Conservation (phyloP, 352 stramenopile species). For the Globisporangium cylindrosporum region DNA sequence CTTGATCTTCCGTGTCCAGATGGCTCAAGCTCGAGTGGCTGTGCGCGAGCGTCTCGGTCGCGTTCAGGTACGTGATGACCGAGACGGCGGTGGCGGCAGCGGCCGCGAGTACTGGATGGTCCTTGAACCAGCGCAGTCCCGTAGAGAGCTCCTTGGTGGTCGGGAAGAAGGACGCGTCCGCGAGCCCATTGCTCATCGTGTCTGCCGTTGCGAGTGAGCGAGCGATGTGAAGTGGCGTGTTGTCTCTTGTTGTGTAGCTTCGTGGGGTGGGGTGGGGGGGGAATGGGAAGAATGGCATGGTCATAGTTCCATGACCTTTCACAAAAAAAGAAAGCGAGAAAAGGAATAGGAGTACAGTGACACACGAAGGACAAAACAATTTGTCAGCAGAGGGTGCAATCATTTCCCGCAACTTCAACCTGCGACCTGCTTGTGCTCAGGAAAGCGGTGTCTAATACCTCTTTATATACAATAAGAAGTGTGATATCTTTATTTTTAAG, state of each 20-base stretch:
- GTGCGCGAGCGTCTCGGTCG: conserved; percentile 32
- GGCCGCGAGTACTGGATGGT: conserved; percentile 77
- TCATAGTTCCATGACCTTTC: conserved; percentile 8
- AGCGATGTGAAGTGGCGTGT: too few species aligned
- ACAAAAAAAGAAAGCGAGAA: background rate
- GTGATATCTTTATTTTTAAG: background rate
- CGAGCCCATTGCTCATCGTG: conserved; percentile 39
- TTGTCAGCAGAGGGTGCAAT: background rate
- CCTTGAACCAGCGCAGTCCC: conserved; percentile 82
- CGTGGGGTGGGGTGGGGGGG: background rate
- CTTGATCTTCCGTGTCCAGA: conserved; percentile 16
- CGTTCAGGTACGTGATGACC: conserved; percentile 81
- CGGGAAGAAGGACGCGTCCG: conserved; percentile 76
- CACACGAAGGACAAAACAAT: background rate
- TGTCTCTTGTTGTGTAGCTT: background rate
- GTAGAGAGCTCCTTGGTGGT: conserved; percentile 82
- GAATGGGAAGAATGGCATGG: background rate
- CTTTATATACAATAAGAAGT: background rate
- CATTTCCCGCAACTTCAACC: conserved; percentile 8
- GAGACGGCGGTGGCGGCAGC: conserved; percentile 78
- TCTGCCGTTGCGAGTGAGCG: background rate
- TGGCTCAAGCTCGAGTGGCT: conserved; percentile 13
- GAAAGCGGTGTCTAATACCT: background rate
- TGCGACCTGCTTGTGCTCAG: background rate
- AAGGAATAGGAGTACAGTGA: background rate